A percentile compares a stretch with the other conserved stretches of the same genome.
Evolutionary conservation across 768 basidiomycete genomes (phyloP).

Genomic region (Podaxis sp.): DNA sequence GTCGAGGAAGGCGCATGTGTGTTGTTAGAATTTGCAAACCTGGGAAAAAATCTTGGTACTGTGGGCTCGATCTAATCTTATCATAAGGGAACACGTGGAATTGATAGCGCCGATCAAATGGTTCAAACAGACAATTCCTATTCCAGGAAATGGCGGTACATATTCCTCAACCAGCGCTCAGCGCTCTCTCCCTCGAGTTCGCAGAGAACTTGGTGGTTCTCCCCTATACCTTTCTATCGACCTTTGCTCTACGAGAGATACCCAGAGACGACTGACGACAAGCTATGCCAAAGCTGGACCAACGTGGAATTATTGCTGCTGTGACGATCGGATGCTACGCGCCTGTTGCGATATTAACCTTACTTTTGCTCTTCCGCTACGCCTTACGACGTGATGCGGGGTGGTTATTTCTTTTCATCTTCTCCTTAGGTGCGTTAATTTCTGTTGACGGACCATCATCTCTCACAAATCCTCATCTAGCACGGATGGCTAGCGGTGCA

Average conservation of each 20-base stretch:
- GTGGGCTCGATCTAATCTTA: conserved; percentile 6
- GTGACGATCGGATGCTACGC: conserved; percentile 60
- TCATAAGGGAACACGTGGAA: conserved; percentile 4
- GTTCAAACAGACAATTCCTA: conserved; percentile 8
- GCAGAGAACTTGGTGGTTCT: neutral
- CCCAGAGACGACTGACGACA: conserved; percentile 18
- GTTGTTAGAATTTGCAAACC: neutral
- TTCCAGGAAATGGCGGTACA: conserved; percentile 5
- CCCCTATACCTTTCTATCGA: conserved; percentile 19
- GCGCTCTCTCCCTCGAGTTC: neutral
- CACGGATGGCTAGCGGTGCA: conserved; percentile 56
- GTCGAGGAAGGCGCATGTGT: conserved; percentile 70
- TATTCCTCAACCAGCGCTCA: neutral
- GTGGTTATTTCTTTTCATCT: conserved; percentile 67
- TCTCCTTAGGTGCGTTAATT: conserved; percentile 49
- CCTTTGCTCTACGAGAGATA: neutral
- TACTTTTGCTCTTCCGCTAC: conserved; percentile 50
- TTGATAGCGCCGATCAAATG: conserved; percentile 10
- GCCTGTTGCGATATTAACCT: conserved; percentile 49
- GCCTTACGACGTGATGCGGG: conserved; percentile 59
- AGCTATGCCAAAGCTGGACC: conserved; percentile 42
- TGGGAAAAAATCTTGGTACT: conserved; percentile 1
- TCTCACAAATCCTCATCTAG: conserved; percentile 31
- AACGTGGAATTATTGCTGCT: conserved; percentile 53
- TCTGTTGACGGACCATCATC: neutral